A percentile compares a stretch with the other conserved stretches of the same genome.
phyloP scores from a whole-genome alignment of 2,329 filamentous ascomycete species.

The Anisogramma anomala region DNA sequence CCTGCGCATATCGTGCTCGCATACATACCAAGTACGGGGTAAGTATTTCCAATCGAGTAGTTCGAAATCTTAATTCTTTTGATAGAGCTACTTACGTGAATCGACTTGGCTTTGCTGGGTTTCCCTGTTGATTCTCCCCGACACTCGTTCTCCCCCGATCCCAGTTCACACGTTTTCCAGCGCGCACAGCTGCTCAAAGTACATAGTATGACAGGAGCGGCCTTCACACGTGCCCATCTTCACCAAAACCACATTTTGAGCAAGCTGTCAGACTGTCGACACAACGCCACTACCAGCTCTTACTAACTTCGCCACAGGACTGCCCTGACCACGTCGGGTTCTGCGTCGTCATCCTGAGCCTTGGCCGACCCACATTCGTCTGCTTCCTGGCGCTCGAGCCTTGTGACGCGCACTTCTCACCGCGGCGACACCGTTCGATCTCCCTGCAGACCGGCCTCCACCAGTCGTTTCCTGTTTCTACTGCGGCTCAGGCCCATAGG shows the following conservation, averaged over 20 bases:
- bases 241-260: too few species aligned
- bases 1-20: background rate
- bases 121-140: too few species aligned
- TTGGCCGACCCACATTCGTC: conserved; percentile 10
- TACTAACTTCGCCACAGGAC: background rate
- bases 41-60: too few species aligned
- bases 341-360: conserved; percentile 12
- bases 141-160: background rate
- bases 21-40: too few species aligned
- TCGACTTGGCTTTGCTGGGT: background rate
- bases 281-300: background rate
- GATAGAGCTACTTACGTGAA: background rate
- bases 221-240: too few species aligned
- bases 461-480: conserved; percentile 7
- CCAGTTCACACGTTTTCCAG: background rate
- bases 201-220: background rate
- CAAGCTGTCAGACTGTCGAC: too few species aligned
- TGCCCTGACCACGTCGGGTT: too few species aligned
- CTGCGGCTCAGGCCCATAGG: background rate
- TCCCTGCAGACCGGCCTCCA: conserved; percentile 7
- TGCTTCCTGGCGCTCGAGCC: conserved; percentile 4
- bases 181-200: background rate
- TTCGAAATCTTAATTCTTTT: too few species aligned
- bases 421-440: conserved; percentile 3
- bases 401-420: background rate